Base-by-base conservation (phyloP, 768 basidiomycete genomes). In the Russula abietina region DNA sequence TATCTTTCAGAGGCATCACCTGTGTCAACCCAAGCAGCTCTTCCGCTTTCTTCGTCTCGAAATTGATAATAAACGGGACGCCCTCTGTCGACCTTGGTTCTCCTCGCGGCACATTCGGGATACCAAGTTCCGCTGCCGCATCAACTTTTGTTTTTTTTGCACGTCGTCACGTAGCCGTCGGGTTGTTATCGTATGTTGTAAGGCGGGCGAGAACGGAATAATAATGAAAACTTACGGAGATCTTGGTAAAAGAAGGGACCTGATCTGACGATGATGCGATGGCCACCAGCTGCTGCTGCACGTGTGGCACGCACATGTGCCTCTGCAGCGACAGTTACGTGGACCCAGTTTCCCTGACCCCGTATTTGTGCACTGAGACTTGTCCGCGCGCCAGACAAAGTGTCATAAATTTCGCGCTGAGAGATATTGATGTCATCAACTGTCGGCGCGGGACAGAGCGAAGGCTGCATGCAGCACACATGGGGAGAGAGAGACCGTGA, bases 381-480 rank as follows among this genome's bases (percentile, higher is more conserved):
- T 0, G 50, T 57, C 38, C 46, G 49, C 17, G 50, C 61, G 7
- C 61, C 64, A 0, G 43, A 5, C 0, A 65, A 36, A 1, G 61
- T 65, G 26, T 65, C 46, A 26, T 65, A 65, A 2, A 65, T 10
- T 3, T 46, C 45, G 17, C 52, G 60, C 19, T 48, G 60, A 19
- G 64, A 65, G 0, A 61, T 57, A n/a, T 65, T 65, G 55, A 65
- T 53, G 8, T 57, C 64, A 17, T 62, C 36, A 5, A 54, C 16
- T 4, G 61, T 62, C 22, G 28, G 60, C 32, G 64, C 64, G 24
- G 65, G 57, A 9, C 22, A 56, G 53, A 77, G 73, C 49, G 76
- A 68, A 0, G 75, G 73, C 62, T 75, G 70, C 12, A 32, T 75
- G 70, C 12, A 32, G 6, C 11, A 33, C 1, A 28, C 4, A 7